Conservation (phyloP, 2,329 filamentous ascomycete genomes). For the Aureobasidium pullulans region DNA sequence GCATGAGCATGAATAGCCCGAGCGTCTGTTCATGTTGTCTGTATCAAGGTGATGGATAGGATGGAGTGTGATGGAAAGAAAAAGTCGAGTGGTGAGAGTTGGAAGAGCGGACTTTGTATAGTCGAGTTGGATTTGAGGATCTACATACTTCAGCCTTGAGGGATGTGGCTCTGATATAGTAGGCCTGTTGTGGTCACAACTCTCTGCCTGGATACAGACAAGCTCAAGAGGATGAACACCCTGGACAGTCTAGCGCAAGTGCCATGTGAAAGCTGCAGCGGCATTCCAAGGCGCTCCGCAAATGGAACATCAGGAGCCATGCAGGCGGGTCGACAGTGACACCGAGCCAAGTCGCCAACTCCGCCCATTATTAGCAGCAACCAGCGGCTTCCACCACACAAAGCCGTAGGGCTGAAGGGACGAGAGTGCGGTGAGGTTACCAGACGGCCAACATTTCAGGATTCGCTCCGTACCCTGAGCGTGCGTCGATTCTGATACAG, state of each 20-base stretch:
- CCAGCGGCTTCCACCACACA: slow-evolving; percentile 3
- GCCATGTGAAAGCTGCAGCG: slow-evolving; percentile 15
- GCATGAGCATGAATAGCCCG: slow-evolving; percentile 36
- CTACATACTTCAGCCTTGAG: slow-evolving; percentile 9
- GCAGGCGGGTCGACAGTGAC: slow-evolving; percentile 10
- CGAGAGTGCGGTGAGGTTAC: slow-evolving; percentile 8
- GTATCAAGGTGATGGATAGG: background rate
- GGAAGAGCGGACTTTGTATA: background rate
- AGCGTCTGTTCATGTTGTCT: slow-evolving; percentile 36
- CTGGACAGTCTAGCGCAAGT: slow-evolving; percentile 10
- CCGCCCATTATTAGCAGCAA: slow-evolving; percentile 15
- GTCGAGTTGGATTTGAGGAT: background rate
- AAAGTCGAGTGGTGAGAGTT: background rate
- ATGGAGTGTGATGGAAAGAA: background rate
- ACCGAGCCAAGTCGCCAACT: slow-evolving; percentile 12
- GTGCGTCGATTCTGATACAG: background rate
- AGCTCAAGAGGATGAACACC: slow-evolving; percentile 15
- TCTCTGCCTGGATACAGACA: slow-evolving; percentile 12
- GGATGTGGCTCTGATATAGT: slow-evolving; percentile 13
- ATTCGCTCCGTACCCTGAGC: background rate
- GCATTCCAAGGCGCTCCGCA: slow-evolving; percentile 11
- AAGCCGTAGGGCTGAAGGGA: slow-evolving; percentile 10
- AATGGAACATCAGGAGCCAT: slow-evolving; percentile 12
- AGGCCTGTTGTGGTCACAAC: slow-evolving; percentile 12
- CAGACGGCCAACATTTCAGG: background rate